Conservation (phyloP, 2,329 filamentous ascomycete species). For the Trichoderma sp. region DNA sequence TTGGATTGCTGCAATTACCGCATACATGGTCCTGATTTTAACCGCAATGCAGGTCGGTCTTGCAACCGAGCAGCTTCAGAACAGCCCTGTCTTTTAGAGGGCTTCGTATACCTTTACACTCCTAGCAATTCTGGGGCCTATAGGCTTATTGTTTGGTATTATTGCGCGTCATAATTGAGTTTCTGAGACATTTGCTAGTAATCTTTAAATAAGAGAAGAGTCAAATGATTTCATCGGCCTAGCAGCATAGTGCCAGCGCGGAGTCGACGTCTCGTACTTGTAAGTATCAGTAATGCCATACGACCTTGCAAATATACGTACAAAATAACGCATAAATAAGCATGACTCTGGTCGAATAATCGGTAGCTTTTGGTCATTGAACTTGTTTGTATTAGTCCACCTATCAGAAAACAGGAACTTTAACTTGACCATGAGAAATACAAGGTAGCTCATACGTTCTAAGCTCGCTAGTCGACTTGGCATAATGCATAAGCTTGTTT, state of each 20-base stretch:
- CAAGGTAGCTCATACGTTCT: background rate
- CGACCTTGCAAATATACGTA: background rate
- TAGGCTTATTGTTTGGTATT: background rate
- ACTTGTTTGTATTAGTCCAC: background rate
- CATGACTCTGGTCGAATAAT: background rate
- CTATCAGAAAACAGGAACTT: background rate
- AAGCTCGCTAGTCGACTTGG: background rate
- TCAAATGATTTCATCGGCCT: background rate
- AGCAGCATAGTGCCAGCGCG: background rate
- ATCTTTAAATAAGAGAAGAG: background rate
- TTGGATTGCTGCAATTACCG: constrained; percentile 42
- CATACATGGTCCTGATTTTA: constrained; percentile 49
- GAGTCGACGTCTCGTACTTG: background rate
- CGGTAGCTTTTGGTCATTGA: background rate
- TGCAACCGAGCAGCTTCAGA: constrained; percentile 37
- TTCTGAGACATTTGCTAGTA: background rate
- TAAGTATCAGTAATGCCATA: background rate
- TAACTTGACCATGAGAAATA: background rate
- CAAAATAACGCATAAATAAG: background rate
- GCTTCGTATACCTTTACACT: constrained; percentile 52
- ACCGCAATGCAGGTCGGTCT: constrained; percentile 54
- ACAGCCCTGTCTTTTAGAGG: constrained; percentile 44
- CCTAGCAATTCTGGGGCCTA: constrained; percentile 48
- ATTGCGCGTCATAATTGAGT: background rate
- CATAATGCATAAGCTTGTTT: background rate